These are phyloP conservation scores for Pseudopithomyces chartarum DNA, from an alignment of 2,329 filamentous ascomycete species.

Conservation along the genomic window DNA sequence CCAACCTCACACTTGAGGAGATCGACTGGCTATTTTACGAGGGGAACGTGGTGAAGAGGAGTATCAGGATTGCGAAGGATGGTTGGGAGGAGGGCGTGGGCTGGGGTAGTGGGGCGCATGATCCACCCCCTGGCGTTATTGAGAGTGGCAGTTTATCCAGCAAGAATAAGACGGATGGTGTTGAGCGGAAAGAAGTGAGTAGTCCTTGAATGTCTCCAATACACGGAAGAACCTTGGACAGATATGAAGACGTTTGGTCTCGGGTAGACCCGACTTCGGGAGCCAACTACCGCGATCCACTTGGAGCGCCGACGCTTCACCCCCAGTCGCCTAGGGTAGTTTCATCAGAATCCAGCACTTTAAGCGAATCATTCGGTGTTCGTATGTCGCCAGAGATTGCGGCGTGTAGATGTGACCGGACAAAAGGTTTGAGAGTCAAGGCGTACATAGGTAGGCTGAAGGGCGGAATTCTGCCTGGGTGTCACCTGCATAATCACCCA, in stretches of 20 bases:
- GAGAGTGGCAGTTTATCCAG: constrained; percentile 20
- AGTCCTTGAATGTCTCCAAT: background rate
- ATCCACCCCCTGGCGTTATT: constrained; percentile 9
- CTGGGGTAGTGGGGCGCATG: constrained; percentile 11
- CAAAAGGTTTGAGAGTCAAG: constrained; percentile 7
- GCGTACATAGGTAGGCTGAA: background rate
- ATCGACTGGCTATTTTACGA: constrained; percentile 43
- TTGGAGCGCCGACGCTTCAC: too few relatives aligned
- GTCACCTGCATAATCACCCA: background rate
- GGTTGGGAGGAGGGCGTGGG: constrained; percentile 27
- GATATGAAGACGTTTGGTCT: too few relatives aligned
- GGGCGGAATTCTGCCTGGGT: too few relatives aligned
- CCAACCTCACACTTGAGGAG: constrained; percentile 42
- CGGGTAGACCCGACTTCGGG: too few relatives aligned
- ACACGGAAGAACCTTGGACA: too few relatives aligned
- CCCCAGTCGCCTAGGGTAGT: too few relatives aligned
- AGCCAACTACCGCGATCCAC: too few relatives aligned
- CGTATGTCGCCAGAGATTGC: too few relatives aligned
- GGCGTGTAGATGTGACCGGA: background rate
- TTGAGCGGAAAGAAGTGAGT: constrained; percentile 16
- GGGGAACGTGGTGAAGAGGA: constrained; percentile 29
- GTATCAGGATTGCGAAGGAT: constrained; percentile 26
- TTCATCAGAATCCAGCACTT: too few relatives aligned
- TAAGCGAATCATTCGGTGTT: too few relatives aligned
- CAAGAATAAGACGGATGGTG: constrained; percentile 15